phyloP scores from a whole-genome alignment of 2,329 filamentous ascomycete species.

The Phaeoacremonium minimum region DNA sequence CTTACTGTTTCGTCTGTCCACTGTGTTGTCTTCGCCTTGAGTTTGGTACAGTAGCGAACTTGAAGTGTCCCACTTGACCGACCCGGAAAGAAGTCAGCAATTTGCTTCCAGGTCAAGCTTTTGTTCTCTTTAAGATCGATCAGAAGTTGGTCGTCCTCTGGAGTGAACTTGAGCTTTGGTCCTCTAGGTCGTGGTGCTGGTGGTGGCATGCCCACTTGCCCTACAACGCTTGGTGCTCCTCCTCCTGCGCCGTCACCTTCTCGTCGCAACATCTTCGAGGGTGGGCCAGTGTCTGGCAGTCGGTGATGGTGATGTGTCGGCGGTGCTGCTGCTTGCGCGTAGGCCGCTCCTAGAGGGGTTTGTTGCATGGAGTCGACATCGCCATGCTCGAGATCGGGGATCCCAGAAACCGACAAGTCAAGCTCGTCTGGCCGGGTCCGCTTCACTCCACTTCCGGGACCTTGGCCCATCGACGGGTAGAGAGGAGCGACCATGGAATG shows the following conservation, averaged over 20 bases:
- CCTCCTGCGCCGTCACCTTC: constrained; percentile 45
- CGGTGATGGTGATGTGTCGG: constrained; percentile 77
- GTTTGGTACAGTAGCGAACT: constrained; percentile 90
- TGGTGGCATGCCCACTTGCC: constrained; percentile 79
- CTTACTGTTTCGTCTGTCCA: constrained; percentile 93
- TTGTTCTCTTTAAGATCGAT: constrained; percentile 93
- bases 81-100: constrained; percentile 92
- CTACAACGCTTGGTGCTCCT: constrained; percentile 78
- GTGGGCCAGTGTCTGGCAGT: constrained; percentile 68
- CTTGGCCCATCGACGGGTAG: constrained; percentile 38
- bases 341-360: constrained; percentile 45
- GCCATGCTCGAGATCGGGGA: constrained; percentile 47
- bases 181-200: constrained; percentile 78
- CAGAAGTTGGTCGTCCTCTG: constrained; percentile 83
- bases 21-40: constrained; percentile 88
- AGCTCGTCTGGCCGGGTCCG: constrained; percentile 55
- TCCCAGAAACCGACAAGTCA: constrained; percentile 47
- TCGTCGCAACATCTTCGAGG: constrained; percentile 63
- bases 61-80: constrained; percentile 86
- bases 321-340: constrained; percentile 41
- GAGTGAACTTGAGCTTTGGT: constrained; percentile 90
- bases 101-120: constrained; percentile 95
- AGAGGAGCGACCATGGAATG: constrained; percentile 44
- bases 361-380: constrained; percentile 54
- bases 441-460: constrained; percentile 37